Percentiles rank a stretch among this genome's conserved stretches.
Conservation (phyloP, 164 flowering plant genomes). For the Litsea cubeba region DNA sequence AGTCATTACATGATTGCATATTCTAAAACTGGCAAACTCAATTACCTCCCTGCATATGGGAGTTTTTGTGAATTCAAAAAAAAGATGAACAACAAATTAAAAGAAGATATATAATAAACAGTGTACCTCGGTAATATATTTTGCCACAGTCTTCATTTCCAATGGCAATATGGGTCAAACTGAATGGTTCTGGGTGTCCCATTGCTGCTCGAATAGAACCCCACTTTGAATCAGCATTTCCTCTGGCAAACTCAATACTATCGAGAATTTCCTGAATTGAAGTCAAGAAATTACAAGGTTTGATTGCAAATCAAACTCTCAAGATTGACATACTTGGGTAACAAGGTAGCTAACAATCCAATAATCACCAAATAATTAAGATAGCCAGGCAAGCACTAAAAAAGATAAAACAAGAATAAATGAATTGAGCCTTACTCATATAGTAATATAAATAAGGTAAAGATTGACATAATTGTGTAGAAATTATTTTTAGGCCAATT, state of each 20-base stretch:
- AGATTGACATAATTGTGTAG: neutral
- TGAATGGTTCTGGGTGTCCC: slow-evolving; percentile 94
- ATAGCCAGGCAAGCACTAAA: neutral
- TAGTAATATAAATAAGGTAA: neutral
- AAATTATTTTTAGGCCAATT: too few species aligned
- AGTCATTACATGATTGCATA: neutral
- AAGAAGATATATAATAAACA: neutral
- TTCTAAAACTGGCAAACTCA: neutral
- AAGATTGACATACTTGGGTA: neutral
- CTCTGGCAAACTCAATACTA: slow-evolving; percentile 89
- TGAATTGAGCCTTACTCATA: too few species aligned
- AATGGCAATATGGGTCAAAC: slow-evolving; percentile 72
- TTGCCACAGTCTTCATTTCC: slow-evolving; percentile 92
- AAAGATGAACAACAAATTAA: neutral
- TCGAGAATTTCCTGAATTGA: slow-evolving; percentile 73
- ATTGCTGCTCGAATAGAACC: slow-evolving; percentile 86
- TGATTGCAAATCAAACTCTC: neutral
- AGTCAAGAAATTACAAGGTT: neutral
- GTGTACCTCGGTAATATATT: slow-evolving; percentile 60
- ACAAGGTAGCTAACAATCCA: neutral
- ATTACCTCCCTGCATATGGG: neutral
- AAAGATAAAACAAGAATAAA: neutral
- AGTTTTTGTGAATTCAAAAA: neutral
- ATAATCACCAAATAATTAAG: neutral
- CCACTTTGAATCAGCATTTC: slow-evolving; percentile 65